Percentiles rank a stretch among this genome's conserved stretches.
These are phyloP conservation scores for Leccinum sublutescens DNA, from an alignment of 768 basidiomycete species.

Conservation along the genomic window DNA sequence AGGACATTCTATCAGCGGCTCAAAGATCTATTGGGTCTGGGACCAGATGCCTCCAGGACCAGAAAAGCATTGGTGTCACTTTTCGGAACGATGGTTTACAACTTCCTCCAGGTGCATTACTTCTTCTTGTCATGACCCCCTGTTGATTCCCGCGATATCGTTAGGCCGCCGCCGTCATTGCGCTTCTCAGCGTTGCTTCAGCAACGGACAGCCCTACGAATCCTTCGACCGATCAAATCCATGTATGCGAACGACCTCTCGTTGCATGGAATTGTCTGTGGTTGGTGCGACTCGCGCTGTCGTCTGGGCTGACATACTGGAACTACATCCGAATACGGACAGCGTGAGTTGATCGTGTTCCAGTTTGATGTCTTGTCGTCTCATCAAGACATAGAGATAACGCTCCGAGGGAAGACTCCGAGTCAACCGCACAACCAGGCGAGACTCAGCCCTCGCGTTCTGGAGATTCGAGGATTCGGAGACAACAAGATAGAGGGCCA, in stretches of 20 bases:
- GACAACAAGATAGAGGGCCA: conserved; percentile 22
- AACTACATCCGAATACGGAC: conserved; percentile 42
- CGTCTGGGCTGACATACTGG: conserved; percentile 54
- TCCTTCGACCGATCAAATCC: conserved; percentile 49
- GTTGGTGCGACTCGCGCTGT: conserved; percentile 52
- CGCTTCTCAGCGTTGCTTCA: conserved; percentile 49
- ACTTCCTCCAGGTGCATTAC: conserved; percentile 50
- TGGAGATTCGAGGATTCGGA: conserved; percentile 17
- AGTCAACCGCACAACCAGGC: conserved; percentile 27
- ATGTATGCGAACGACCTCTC: conserved; percentile 60
- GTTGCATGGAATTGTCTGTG: conserved; percentile 69
- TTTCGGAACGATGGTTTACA: conserved; percentile 50
- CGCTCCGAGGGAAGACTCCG: conserved; percentile 28
- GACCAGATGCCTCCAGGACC: conserved; percentile 47
- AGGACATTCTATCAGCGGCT: conserved; percentile 24
- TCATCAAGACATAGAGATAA: conserved; percentile 23
- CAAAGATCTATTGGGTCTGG: conserved; percentile 50
- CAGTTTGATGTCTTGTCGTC: background rate
- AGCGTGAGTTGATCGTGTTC: conserved; percentile 22
- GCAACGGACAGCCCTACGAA: conserved; percentile 45
- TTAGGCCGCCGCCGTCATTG: conserved; percentile 52
- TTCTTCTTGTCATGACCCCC: background rate
- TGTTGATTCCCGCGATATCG: conserved; percentile 5
- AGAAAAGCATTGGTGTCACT: conserved; percentile 55
- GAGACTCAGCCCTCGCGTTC: conserved; percentile 13